Base-by-base conservation (phyloP, 2,329 filamentous ascomycete species). In the Ophiostoma ulmi region DNA sequence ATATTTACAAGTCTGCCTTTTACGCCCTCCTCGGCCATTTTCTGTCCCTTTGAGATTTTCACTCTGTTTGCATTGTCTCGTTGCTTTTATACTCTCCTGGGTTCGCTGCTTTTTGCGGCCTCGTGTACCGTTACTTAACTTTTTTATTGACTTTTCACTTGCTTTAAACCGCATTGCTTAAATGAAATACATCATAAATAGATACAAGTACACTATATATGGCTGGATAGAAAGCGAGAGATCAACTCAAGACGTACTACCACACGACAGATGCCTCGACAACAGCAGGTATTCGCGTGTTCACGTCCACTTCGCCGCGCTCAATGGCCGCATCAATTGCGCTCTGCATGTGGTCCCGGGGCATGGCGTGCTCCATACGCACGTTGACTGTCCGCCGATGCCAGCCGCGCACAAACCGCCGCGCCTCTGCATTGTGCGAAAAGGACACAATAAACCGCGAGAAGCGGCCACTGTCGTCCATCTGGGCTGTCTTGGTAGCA, bases 401-500 rank as follows among this genome's bases (percentile, higher is more conserved):
- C 81, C 81, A 83, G 69, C 73, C 72, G 72, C 83, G 78, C 39
- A 82, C 81, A 73, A 86, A 86, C 70, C 83, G 80, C 70, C 80
- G 82, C 26, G 87, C 87, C 72, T 87, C 86, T 11, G 80, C 79
- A 68, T 83, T 79, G n/a, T 85, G 84, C 17, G 80, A 76, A 72
- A 91, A 88, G 5, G 84, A 82, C 31, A 90, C 74, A 17, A 90
- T 79, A 79, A 86, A 87, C 58, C 84, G 79, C 48, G 76, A 74
- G 70, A 78, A 81, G 75, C 79, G 80, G 0, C 65, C 71, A 5
- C 67, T 74, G 55, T 79, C 76, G 71, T 78, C 76, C 76, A 78
- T 78, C 10, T 75, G 73, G 74, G 69, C 72, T n/a, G 69, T 74
- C 68, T 72, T 73, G 68, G 22, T 64, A 31, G n/a, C 52, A 65